phyloP scores from a whole-genome alignment of 441 rosid genomes.

The Omphalea diandra region DNA sequence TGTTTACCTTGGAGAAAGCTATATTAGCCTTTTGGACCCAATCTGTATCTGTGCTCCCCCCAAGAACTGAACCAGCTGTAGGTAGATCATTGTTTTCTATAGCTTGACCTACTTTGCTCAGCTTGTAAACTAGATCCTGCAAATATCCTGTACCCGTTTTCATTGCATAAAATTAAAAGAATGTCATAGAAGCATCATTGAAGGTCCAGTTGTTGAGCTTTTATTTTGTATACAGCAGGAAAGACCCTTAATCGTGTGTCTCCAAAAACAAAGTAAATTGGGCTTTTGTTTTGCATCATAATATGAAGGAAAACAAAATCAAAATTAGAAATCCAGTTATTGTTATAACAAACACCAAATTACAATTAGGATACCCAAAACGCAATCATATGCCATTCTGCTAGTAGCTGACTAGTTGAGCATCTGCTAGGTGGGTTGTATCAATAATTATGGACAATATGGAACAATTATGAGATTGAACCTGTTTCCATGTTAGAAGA shows the following conservation, averaged over 20 bases:
- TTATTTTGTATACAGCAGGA: too few relatives aligned
- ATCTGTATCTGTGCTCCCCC: constrained; percentile 59
- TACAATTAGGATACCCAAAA: neutral
- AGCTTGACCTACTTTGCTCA: constrained; percentile 92
- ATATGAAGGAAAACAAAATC: neutral
- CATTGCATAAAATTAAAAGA: constrained; percentile 7
- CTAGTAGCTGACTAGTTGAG: too few relatives aligned
- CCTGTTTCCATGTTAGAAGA: constrained; percentile 78
- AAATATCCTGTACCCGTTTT: constrained; percentile 60
- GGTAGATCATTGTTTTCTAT: constrained; percentile 81
- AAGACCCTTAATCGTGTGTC: neutral
- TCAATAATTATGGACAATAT: too few relatives aligned
- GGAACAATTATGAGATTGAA: constrained; percentile 18
- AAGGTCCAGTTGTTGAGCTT: neutral
- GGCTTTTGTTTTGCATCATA: neutral
- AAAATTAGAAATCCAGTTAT: too few relatives aligned
- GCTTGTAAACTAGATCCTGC: constrained; percentile 85
- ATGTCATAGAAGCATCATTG: neutral
- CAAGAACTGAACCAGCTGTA: constrained; percentile 71
- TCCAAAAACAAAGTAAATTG: neutral
- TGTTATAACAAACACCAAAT: too few relatives aligned
- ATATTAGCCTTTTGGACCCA: constrained; percentile 70
- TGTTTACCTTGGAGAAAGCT: constrained; percentile 70
- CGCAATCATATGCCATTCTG: too few relatives aligned
- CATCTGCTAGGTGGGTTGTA: too few relatives aligned